Conservation (phyloP, 352 stramenopile genomes). For the Hyaloperonospora arabidopsidis region DNA sequence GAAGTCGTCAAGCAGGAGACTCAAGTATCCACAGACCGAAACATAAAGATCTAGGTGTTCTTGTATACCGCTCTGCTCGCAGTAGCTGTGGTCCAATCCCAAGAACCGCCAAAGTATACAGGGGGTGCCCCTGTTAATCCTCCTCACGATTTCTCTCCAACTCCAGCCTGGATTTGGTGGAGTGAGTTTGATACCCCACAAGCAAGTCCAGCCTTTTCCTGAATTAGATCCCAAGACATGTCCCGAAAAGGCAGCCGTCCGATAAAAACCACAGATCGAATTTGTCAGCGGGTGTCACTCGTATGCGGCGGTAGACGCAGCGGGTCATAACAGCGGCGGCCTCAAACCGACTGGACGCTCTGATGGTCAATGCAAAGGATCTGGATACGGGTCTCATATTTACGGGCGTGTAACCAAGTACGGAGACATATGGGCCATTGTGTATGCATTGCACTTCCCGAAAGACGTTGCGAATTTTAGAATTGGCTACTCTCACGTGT, state of each 20-base stretch:
- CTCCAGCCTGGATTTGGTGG: too few relatives aligned
- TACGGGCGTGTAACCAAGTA: slow-evolving; percentile 10
- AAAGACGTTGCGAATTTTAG: slow-evolving; percentile 1
- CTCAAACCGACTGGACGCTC: slow-evolving; percentile 11
- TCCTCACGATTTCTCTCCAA: too few relatives aligned
- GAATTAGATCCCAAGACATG: slow-evolving; percentile 10
- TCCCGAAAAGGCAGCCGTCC: slow-evolving; percentile 10
- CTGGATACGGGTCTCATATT: slow-evolving; percentile 13
- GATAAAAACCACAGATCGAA: slow-evolving; percentile 15
- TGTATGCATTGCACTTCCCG: slow-evolving; percentile 20
- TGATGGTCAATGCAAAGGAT: slow-evolving; percentile 8
- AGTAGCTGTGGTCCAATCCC: too few relatives aligned
- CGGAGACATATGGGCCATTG: slow-evolving; percentile 7
- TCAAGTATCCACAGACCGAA: too few relatives aligned
- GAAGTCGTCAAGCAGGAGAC: too few relatives aligned
- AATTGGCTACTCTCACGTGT: slow-evolving; percentile 14
- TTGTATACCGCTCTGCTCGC: too few relatives aligned
- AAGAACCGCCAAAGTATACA: too few relatives aligned
- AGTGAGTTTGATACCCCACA: neutral
- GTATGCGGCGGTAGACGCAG: slow-evolving; percentile 14
- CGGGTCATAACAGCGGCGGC: slow-evolving; percentile 3
- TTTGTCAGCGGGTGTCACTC: slow-evolving; percentile 15
- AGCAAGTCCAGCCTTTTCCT: slow-evolving; percentile 16
- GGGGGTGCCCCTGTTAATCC: too few relatives aligned
- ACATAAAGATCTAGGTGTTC: too few relatives aligned